These are phyloP conservation scores for Candida tropicalis DNA, from an alignment of 1,139 yeast genomes.

Conservation along the genomic window DNA sequence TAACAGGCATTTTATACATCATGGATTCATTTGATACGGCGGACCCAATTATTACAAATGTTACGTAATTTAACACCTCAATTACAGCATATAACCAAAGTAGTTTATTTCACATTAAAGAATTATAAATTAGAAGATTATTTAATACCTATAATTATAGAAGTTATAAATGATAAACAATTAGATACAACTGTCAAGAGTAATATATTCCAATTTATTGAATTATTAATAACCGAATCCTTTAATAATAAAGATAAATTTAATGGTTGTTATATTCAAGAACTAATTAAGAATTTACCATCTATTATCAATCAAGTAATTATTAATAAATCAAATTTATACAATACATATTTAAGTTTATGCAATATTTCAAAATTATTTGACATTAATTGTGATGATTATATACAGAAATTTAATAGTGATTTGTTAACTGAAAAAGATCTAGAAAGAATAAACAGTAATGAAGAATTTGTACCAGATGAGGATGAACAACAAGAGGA, in stretches of 20 bases:
- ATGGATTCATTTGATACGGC: slow-evolving; percentile 87
- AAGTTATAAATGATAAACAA: slow-evolving; percentile 53
- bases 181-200: slow-evolving; percentile 62
- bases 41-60: slow-evolving; percentile 63
- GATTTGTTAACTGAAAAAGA: slow-evolving; percentile 39
- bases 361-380: slow-evolving; percentile 40
- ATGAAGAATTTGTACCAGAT: slow-evolving; percentile 34
- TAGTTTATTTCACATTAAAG: slow-evolving; percentile 61
- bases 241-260: slow-evolving; percentile 34
- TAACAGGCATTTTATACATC: neutral
- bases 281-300: slow-evolving; percentile 44
- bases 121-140: slow-evolving; percentile 69
- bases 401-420: slow-evolving; percentile 27
- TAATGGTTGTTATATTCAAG: slow-evolving; percentile 50
- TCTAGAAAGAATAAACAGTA: slow-evolving; percentile 30
- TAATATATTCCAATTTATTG: slow-evolving; percentile 70
- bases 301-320: slow-evolving; percentile 54
- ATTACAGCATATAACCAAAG: slow-evolving; percentile 53
- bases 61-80: slow-evolving; percentile 67
- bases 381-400: slow-evolving; percentile 32
- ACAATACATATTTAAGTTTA: slow-evolving; percentile 43
- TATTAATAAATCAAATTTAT: slow-evolving; percentile 52
- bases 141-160: slow-evolving; percentile 68
- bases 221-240: slow-evolving; percentile 51
- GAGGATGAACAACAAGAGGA: slow-evolving; percentile 16